Conservation (phyloP, 176 grass and related monocot genomes). For the Oryza brachyantha region DNA sequence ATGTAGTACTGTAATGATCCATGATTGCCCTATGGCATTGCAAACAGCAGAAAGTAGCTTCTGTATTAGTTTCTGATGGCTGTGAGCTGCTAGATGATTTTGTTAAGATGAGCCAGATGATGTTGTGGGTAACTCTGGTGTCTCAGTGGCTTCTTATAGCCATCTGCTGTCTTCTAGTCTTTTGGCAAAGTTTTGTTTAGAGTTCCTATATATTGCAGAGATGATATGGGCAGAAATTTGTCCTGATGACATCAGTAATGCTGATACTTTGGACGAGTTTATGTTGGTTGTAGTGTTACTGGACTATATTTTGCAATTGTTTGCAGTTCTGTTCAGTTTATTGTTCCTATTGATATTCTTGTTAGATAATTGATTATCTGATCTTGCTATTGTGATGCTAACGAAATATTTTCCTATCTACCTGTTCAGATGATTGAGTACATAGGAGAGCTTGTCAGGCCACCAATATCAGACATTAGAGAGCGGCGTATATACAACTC, state of each 20-base stretch:
- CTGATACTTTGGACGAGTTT: neutral
- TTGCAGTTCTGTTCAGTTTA: neutral
- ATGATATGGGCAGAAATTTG: neutral
- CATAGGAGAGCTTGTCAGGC: slow-evolving; percentile 93
- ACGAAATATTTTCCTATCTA: slow-evolving; percentile 32
- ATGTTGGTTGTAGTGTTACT: neutral
- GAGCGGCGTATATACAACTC: slow-evolving; percentile 85
- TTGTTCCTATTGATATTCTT: neutral
- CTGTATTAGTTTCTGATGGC: slow-evolving; percentile 6
- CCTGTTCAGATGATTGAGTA: slow-evolving; percentile 88
- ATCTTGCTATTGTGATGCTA: neutral
- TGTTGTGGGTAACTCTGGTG: neutral
- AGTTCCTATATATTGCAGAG: neutral
- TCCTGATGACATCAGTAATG: neutral
- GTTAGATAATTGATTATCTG: neutral
- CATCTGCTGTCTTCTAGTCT: neutral
- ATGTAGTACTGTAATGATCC: neutral
- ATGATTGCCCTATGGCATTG: neutral
- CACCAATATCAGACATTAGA: slow-evolving; percentile 87
- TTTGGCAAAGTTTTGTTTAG: neutral
- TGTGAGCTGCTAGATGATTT: neutral
- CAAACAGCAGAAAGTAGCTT: slow-evolving; percentile 14
- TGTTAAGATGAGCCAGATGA: neutral
- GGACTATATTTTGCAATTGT: neutral
- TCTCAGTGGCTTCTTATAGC: neutral